A percentile compares a stretch with the other conserved stretches of the same genome.
phyloP scores from a whole-genome alignment of 2,329 filamentous ascomycete species.

The Aspergillus sp. region DNA sequence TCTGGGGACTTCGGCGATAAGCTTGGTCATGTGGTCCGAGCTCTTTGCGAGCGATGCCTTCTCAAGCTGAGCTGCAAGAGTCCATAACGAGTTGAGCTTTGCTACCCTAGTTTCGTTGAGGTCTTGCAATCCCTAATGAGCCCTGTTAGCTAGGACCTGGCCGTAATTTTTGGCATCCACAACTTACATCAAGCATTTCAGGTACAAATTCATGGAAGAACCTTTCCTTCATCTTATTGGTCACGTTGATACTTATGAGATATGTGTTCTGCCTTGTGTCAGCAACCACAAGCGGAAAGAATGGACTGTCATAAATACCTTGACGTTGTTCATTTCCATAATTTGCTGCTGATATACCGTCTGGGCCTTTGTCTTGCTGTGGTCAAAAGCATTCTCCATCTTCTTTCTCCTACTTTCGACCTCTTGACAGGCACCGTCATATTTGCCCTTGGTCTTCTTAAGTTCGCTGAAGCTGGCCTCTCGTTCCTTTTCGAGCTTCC shows the following conservation, averaged over 20 bases:
- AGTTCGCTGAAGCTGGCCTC: slow-evolving; percentile 81
- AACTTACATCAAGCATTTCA: slow-evolving; percentile 78
- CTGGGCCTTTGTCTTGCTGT: slow-evolving; percentile 82
- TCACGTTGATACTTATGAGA: slow-evolving; percentile 90
- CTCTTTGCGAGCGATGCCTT: slow-evolving; percentile 74
- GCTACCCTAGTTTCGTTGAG: slow-evolving; percentile 84
- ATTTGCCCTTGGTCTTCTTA: slow-evolving; percentile 88
- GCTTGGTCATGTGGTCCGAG: slow-evolving; percentile 67
- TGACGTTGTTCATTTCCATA: slow-evolving; percentile 93
- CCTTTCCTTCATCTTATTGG: slow-evolving; percentile 94
- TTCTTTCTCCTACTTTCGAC: slow-evolving; percentile 95
- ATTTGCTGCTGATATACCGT: slow-evolving; percentile 89
- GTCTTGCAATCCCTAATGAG: slow-evolving; percentile 69
- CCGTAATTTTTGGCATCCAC: background rate
- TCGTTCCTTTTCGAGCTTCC: slow-evolving; percentile 84
- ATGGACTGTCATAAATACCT: slow-evolving; percentile 42
- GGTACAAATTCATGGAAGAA: slow-evolving; percentile 98
- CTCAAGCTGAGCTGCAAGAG: slow-evolving; percentile 75
- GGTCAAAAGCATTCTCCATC: slow-evolving; percentile 86
- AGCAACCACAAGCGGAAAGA: slow-evolving; percentile 20
- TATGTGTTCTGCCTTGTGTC: slow-evolving; percentile 73
- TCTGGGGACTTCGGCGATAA: slow-evolving; percentile 77
- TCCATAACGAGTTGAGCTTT: slow-evolving; percentile 85
- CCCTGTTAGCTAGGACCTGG: slow-evolving; percentile 9
- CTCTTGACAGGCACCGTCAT: slow-evolving; percentile 89